These are phyloP conservation scores for Penicillium mononematosum DNA, from an alignment of 495 filamentous ascomycete genomes.

Conservation along the genomic window DNA sequence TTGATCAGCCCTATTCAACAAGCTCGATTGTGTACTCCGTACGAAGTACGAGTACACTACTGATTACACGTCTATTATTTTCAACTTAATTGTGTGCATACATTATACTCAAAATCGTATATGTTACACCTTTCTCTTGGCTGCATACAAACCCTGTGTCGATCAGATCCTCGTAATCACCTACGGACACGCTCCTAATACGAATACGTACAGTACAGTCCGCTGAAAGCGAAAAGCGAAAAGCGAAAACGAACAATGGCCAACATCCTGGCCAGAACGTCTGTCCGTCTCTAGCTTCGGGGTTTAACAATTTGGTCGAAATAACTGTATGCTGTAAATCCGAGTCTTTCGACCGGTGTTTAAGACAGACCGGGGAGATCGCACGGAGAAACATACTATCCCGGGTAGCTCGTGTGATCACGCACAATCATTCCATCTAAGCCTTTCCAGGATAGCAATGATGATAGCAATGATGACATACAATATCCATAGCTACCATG, in stretches of 20 bases:
- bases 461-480: not conserved
- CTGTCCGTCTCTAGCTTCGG: not conserved
- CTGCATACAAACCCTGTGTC: conserved; percentile 24
- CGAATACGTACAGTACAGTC: conserved; percentile 11
- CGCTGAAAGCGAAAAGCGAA: not conserved
- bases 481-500: not conserved
- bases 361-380: not conserved
- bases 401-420: conserved; percentile 2
- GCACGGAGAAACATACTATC: not conserved
- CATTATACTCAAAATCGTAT: not conserved
- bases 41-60: not conserved
- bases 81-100: not conserved
- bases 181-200: not conserved
- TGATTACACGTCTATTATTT: not conserved
- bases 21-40: not conserved
- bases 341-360: not conserved
- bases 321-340: not conserved
- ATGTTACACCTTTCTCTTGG: conserved; percentile 13
- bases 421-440: not conserved
- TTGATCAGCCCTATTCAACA: conserved; percentile 2
- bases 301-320: not conserved
- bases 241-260: not conserved
- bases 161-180: conserved; percentile 12
- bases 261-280: not conserved
- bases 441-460: not conserved